Conservation (phyloP, 2,329 filamentous ascomycete species). For the Emericellopsis atlantica region DNA sequence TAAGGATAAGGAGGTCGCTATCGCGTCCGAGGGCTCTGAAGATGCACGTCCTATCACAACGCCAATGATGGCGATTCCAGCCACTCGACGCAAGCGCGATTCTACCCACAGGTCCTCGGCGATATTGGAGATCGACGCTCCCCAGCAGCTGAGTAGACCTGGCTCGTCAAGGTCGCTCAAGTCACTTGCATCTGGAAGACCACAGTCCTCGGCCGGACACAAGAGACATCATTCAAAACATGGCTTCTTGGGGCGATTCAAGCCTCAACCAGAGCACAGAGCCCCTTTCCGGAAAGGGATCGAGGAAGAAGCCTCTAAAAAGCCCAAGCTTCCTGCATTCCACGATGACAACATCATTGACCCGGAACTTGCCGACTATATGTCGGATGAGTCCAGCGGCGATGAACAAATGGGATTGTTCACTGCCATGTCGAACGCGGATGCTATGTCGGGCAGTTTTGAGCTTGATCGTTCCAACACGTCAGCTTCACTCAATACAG, state of each 20-base stretch:
- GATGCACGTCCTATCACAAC: constrained; percentile 45
- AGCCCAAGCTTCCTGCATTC: constrained; percentile 71
- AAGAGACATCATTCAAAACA: constrained; percentile 81
- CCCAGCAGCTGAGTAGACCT: constrained; percentile 67
- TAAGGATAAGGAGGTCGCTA: constrained; percentile 25
- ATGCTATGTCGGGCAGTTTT: constrained; percentile 48
- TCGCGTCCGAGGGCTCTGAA: constrained; percentile 27
- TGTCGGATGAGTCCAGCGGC: constrained; percentile 90
- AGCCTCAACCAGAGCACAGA: constrained; percentile 59
- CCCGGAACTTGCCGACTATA: constrained; percentile 84
- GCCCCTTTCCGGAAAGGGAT: constrained; percentile 74
- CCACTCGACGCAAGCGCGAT: constrained; percentile 53
- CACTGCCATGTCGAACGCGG: constrained; percentile 56
- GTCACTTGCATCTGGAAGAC: constrained; percentile 54
- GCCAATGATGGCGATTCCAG: constrained; percentile 57
- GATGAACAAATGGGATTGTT: constrained; percentile 87
- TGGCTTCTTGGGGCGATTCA: constrained; percentile 67
- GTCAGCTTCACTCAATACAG: constrained; percentile 56
- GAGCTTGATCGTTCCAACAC: constrained; percentile 68
- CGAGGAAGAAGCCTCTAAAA: constrained; percentile 52
- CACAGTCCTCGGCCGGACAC: constrained; percentile 63
- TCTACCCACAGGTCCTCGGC: constrained; percentile 71
- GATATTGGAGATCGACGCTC: constrained; percentile 78
- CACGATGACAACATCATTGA: constrained; percentile 98
- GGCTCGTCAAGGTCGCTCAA: constrained; percentile 84